Evolutionary conservation across 192 early-diverging fungal genomes (phyloP), one percentile per base, ranked within the genome.

Genomic region (Rhizophlyctis rosea): DNA sequence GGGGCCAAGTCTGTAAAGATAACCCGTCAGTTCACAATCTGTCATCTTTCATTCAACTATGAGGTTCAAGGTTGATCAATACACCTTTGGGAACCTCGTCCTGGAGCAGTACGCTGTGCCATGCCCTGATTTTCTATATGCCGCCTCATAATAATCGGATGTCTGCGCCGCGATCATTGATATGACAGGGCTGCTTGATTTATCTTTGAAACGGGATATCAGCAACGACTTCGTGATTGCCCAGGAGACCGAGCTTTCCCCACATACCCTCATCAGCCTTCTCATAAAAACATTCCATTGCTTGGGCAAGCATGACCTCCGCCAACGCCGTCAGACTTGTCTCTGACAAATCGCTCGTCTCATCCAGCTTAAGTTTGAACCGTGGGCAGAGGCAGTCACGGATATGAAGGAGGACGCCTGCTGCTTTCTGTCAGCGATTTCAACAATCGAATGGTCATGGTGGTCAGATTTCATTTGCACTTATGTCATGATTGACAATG

Each of bases 221-320:
- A 39, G 33, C 48, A 36, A 31, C 31, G 50, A 28, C 1, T 11
- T 53, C 62, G 3, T 24, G n/a, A 69, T 36, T 65, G 13, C 47
- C 31, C 11, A 4, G 16, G 5, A 30, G 23, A 59, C 48, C 25
- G 18, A 31, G 30, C 35, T 16, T 36, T 50, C 28, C 25, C 9
- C 2, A 36, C 28, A 31, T 59, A 74, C 76, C 79, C 36, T 79
- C 67, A 34, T 59, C 75, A 1, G 93, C 92, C 57, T 93, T 90
- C 47, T 91, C 91, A 85, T 91, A 98, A 34, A 87, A 93, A 67
- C 95, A 98, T 71, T 96, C 94, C 66, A 93, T 88, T 18, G 96
- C 93, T 69, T 98, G 96, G 4, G 91, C 90, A 0, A 94, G 74
- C 91, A 94, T 95, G 24, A 93, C 64, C 58, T 87, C 82, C 18